Base-by-base conservation (phyloP, 345 rosid species). In the Gossypium sturtianum region DNA sequence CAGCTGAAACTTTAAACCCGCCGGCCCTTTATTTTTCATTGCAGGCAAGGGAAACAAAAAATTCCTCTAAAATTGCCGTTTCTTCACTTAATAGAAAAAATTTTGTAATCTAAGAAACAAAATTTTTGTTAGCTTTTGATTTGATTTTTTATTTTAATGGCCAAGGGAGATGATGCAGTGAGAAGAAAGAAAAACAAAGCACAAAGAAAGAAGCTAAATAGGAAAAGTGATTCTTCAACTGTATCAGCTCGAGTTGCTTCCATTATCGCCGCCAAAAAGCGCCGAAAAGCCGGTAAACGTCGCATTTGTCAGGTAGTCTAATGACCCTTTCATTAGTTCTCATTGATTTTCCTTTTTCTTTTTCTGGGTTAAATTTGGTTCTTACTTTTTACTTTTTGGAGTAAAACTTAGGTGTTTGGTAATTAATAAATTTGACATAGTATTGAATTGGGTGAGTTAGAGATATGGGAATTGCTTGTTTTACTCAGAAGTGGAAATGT, bases 211-310 rank as follows among this genome's bases (percentile, higher is more conserved):
- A 92, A 88, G 71, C 80, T 80, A 47, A 77, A 78, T 19, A 66
- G 80, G 20, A 77, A 83, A 20, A 78, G 62, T 13, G 87, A 83
- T 54, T 82, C 96, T 20, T 74, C 92, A 1, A 80, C 75, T 2
- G 94, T 94, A 3, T 85, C 93, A 34, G 76, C 94, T 74, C 97
- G 90, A 57, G 80, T 90, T 76, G 94, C 98, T 73, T 71, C 97
- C 80, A 80, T 94, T 49, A 90, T 94, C 73, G 94, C 96, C 70
- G 74, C 98, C 80, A 91, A 94, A 84, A 93, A 95, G 61, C 93
- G 96, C 66, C 98, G 99, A 73, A 81, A 78, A 71, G 49, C 94
- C 45, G 97, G 97, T 11, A 88, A 82, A 77, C 96, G 98, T 77
- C 85, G 94, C 69, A 74, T 77, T 73, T 91, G 96, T 74, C 91